phyloP scores from a whole-genome alignment of 1,139 yeast species.

The Scheffersomyces parashehatae region DNA sequence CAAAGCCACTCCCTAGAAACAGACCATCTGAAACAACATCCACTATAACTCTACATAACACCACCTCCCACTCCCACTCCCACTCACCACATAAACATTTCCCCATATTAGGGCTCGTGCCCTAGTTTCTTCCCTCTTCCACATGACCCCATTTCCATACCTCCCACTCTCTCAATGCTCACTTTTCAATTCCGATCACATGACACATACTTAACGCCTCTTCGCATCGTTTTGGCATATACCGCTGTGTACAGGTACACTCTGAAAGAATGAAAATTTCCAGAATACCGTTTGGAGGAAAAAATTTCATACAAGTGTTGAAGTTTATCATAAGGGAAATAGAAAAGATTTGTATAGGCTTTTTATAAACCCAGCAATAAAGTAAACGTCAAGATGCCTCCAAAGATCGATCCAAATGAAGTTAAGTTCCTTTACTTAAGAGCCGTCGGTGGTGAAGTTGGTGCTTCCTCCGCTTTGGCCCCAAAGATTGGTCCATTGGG shows the following conservation, averaged over 20 bases:
- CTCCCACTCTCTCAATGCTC: too few species aligned
- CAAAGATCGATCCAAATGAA: slow-evolving; percentile 98
- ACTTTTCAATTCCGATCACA: too few species aligned
- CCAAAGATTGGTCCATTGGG: slow-evolving; percentile 99
- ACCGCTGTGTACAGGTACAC: too few species aligned
- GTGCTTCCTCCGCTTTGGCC: slow-evolving; percentile 99
- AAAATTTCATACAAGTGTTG: neutral
- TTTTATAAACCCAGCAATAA: neutral
- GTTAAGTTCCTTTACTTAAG: slow-evolving; percentile 98
- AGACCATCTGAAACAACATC: too few species aligned
- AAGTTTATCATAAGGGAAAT: neutral
- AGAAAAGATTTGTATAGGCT: neutral
- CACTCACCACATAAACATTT: too few species aligned
- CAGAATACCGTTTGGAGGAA: neutral
- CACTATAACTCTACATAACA: too few species aligned
- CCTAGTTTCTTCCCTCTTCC: neutral
- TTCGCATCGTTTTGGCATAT: too few species aligned
- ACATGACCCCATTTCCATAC: neutral
- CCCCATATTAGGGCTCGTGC: neutral
- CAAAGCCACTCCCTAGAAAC: too few species aligned
- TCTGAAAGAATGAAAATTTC: too few species aligned
- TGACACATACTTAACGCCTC: too few species aligned
- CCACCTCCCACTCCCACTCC: too few species aligned
- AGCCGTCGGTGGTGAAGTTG: slow-evolving; percentile 99
- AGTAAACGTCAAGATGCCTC: slow-evolving; percentile 62